A percentile compares a stretch with the other conserved stretches of the same genome.
Evolutionary conservation across 2,329 filamentous ascomycete genomes (phyloP).

Genomic region (Alternaria gaisen): DNA sequence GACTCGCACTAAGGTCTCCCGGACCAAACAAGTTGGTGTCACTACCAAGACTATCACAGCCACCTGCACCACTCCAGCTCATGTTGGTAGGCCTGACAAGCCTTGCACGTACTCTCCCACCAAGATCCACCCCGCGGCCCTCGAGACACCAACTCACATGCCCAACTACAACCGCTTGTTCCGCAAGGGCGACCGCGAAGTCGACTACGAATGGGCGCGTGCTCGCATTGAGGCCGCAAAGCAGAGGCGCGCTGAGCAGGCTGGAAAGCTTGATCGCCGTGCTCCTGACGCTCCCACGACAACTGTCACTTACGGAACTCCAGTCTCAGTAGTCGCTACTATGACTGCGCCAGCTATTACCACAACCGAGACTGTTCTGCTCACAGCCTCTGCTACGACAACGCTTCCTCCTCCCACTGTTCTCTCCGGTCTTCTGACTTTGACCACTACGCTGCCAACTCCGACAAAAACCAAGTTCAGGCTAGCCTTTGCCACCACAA

Average conservation of each 20-base stretch:
- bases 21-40: constrained; percentile 37
- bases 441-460: constrained; percentile 48
- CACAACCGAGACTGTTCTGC: constrained; percentile 38
- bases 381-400: constrained; percentile 34
- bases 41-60: constrained; percentile 50
- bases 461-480: constrained; percentile 46
- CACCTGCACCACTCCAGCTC: constrained; percentile 49
- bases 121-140: constrained; percentile 39
- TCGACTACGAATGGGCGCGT: constrained; percentile 47
- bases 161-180: constrained; percentile 34
- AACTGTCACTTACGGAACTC: constrained; percentile 40
- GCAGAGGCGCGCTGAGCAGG: constrained; percentile 35
- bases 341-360: constrained; percentile 40
- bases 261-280: constrained; percentile 38
- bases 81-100: constrained; percentile 44
- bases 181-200: constrained; percentile 39
- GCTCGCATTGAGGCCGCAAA: constrained; percentile 48
- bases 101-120: constrained; percentile 49
- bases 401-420: constrained; percentile 50
- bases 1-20: constrained; percentile 39
- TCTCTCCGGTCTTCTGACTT: constrained; percentile 44
- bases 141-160: constrained; percentile 38
- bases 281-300: constrained; percentile 48
- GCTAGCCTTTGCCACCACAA: constrained; percentile 40
- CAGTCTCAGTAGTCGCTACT: constrained; percentile 45